Evolutionary conservation across 2,329 filamentous ascomycete species (phyloP).

Genomic region (Colletotrichum cereale): DNA sequence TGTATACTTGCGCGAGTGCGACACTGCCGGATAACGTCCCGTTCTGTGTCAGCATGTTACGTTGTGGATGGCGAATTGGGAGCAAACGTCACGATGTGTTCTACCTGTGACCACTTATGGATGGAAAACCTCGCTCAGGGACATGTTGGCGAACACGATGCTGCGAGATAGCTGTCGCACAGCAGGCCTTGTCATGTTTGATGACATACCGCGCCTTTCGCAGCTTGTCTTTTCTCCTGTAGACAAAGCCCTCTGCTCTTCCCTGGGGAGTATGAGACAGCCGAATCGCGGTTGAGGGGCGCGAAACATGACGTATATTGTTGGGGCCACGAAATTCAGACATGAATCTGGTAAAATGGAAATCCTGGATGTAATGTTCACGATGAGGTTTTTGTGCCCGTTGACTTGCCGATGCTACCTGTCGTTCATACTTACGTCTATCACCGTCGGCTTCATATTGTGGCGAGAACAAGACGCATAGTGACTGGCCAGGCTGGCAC

Average conservation of each 20-base stretch:
- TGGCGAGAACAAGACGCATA: background rate
- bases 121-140: background rate
- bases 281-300: too few relatives aligned
- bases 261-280: background rate
- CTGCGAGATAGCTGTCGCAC: background rate
- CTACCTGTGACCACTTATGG: background rate
- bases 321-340: background rate
- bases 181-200: background rate
- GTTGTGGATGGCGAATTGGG: slow-evolving; percentile 21
- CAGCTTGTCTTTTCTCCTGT: background rate
- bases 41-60: slow-evolving; percentile 23
- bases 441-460: too few relatives aligned
- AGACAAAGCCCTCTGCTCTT: background rate
- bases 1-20: slow-evolving; percentile 17
- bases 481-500: too few relatives aligned
- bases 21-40: slow-evolving; percentile 10
- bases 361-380: background rate
- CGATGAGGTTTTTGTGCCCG: too few relatives aligned
- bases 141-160: background rate
- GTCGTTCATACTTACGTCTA: background rate
- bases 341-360: background rate
- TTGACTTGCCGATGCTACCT: background rate
- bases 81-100: slow-evolving; percentile 11
- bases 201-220: too few relatives aligned
- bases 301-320: background rate